A percentile compares a stretch with the other conserved stretches of the same genome.
phyloP scores from a whole-genome alignment of 2,329 filamentous ascomycete genomes.

The Aspergillus alliaceus region DNA sequence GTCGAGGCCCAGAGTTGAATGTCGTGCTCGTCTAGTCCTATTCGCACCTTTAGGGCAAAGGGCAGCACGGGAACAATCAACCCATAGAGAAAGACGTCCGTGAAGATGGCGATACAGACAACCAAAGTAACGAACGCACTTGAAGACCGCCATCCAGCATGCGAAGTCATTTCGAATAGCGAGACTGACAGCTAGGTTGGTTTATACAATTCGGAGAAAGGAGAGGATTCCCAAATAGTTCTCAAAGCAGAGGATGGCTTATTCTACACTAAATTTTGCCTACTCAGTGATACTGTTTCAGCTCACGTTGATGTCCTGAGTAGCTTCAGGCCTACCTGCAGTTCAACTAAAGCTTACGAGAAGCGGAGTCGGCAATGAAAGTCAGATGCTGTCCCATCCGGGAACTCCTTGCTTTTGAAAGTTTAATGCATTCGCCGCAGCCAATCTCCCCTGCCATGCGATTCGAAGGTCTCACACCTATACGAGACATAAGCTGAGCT shows the following conservation, averaged over 20 bases:
- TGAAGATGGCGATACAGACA: slow-evolving; percentile 11
- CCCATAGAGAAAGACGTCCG: slow-evolving; percentile 21
- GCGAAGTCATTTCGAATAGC: neutral
- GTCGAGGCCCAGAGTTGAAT: slow-evolving; percentile 21
- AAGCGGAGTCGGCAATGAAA: neutral
- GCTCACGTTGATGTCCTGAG: neutral
- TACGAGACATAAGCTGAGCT: neutral
- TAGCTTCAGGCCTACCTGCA: neutral
- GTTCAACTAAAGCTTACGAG: neutral
- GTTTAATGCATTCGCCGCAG: neutral
- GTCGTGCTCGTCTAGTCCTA: slow-evolving; percentile 5
- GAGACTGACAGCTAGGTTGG: neutral
- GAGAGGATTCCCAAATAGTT: neutral
- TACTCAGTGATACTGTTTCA: neutral
- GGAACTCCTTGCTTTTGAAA: neutral
- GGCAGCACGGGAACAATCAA: slow-evolving; percentile 22
- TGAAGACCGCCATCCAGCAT: slow-evolving; percentile 4
- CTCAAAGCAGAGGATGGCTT: neutral
- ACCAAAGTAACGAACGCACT: slow-evolving; percentile 8
- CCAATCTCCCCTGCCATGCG: slow-evolving; percentile 1
- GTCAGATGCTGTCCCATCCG: neutral
- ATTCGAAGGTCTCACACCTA: slow-evolving; percentile 1
- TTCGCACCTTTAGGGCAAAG: slow-evolving; percentile 15
- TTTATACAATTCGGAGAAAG: too few relatives aligned
- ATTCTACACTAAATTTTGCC: neutral